Evolutionary conservation across 306 rosid genomes (phyloP), one percentile per base, ranked within the genome.

Genomic region (Hippophae gyantsensis): DNA sequence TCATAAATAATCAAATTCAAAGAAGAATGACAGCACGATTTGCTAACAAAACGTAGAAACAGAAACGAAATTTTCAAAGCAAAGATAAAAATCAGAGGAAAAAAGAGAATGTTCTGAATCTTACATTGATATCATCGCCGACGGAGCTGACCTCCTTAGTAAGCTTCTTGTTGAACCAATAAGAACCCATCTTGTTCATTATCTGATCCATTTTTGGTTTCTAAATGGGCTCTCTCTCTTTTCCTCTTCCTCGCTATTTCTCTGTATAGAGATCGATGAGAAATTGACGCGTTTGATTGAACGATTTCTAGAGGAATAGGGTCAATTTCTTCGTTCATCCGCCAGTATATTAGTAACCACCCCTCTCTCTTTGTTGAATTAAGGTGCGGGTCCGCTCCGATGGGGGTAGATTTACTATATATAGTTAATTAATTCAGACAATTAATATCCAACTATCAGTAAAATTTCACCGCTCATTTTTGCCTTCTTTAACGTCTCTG

Each of bases 181-280:
- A 89, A n/a, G 95, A 81, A 1, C 97, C 95, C 25, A 81, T 95
- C 74, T 86, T 89, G 81, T 82, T 82, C 81, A 89, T 9, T 52
- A 89, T 66, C 92, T 89, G 84, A 83, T 89, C 92, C 97, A 86
- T 89, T 43, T 1, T 52, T 12, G 10, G 5, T 10, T 52, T 18
- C 13, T 32, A 32, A 2, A 54, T 58, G 12, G 40, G 57, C 12
- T 43, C 42, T 45, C 52, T 57, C 58, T 52, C 38, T 32, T 32
- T 2, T 32, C 57, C 64, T 56, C 48, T 47, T 23, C 8, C 13
- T 13, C 48, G 1, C 18, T 10, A 10, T 42, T 7, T 14, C 48
- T 41, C 32, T 55, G 14, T 13, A 63, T 55, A 40, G 57, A 40
- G 57, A 51, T 42, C 58, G 72, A 53, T 10, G 48, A 25, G n/a